Conservation (phyloP, 2,329 filamentous ascomycete genomes). For the Aspergillus aculeatus region DNA sequence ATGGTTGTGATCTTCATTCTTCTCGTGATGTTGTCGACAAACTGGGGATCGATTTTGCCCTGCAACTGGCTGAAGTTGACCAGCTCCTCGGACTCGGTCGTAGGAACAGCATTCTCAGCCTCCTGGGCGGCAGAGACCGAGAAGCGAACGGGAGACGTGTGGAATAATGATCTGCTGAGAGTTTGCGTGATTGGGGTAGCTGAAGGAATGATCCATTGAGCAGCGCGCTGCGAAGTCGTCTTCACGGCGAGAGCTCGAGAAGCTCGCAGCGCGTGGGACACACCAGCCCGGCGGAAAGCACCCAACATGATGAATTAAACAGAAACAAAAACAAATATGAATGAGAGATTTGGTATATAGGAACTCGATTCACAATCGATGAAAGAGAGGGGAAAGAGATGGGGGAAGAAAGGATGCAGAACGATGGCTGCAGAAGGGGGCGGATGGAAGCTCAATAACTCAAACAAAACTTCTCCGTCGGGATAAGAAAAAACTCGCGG, state of each 20-base stretch:
- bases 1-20: constrained; percentile 77
- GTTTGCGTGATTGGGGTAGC: constrained; percentile 18
- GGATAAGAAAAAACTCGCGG: background rate
- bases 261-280: constrained; percentile 37
- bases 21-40: constrained; percentile 67
- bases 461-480: background rate
- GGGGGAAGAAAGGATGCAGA: constrained; percentile 4
- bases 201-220: constrained; percentile 28
- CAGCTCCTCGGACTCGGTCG: constrained; percentile 22
- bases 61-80: constrained; percentile 42
- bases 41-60: constrained; percentile 57
- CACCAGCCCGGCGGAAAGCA: constrained; percentile 40
- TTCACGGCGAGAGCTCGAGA: constrained; percentile 29
- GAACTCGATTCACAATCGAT: background rate
- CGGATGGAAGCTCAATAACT: background rate
- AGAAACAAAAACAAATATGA: background rate
- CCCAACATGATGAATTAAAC: constrained; percentile 36
- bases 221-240: constrained; percentile 28
- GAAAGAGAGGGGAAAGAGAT: constrained; percentile 4
- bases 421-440: background rate
- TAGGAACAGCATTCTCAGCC: constrained; percentile 18
- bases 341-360: constrained; percentile 1
- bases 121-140: constrained; percentile 27
- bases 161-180: constrained; percentile 32
- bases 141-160: constrained; percentile 27